phyloP scores from a whole-genome alignment of 192 early-diverging fungal species.

The Haplosporangium gracile region DNA sequence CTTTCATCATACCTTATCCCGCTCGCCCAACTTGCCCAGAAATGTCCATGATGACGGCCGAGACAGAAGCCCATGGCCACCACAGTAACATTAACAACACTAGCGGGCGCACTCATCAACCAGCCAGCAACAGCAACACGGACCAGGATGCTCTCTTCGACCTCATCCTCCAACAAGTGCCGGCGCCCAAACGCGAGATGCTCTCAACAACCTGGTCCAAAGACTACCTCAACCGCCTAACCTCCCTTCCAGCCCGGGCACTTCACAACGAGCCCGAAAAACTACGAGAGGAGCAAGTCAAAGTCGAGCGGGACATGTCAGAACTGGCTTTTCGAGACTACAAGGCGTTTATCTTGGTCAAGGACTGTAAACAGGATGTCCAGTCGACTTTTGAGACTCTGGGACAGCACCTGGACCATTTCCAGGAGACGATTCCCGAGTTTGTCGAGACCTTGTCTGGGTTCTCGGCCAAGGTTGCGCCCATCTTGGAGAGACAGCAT shows the following conservation, averaged over 20 bases:
- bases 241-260: slow-evolving; percentile 70
- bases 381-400: slow-evolving; percentile 64
- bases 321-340: slow-evolving; percentile 78
- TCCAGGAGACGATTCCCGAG: slow-evolving; percentile 61
- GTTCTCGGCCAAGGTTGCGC: slow-evolving; percentile 57
- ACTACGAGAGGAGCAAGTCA: slow-evolving; percentile 64
- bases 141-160: slow-evolving; percentile 38
- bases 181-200: slow-evolving; percentile 47
- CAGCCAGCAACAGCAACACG: slow-evolving; percentile 10
- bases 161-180: slow-evolving; percentile 44
- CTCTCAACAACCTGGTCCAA: slow-evolving; percentile 63
- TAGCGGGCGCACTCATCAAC: not conserved
- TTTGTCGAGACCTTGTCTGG: slow-evolving; percentile 60
- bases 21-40: not conserved
- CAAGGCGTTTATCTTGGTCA: slow-evolving; percentile 74
- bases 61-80: not conserved
- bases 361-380: slow-evolving; percentile 66
- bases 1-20: not conserved
- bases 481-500: slow-evolving; percentile 50
- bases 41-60: slow-evolving; percentile 13
- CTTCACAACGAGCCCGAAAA: slow-evolving; percentile 69
- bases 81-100: not conserved
- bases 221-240: slow-evolving; percentile 75
- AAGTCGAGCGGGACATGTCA: slow-evolving; percentile 70
- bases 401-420: slow-evolving; percentile 58